phyloP scores from a whole-genome alignment of 164 flowering plant species.

The Dillenia turbinata region DNA sequence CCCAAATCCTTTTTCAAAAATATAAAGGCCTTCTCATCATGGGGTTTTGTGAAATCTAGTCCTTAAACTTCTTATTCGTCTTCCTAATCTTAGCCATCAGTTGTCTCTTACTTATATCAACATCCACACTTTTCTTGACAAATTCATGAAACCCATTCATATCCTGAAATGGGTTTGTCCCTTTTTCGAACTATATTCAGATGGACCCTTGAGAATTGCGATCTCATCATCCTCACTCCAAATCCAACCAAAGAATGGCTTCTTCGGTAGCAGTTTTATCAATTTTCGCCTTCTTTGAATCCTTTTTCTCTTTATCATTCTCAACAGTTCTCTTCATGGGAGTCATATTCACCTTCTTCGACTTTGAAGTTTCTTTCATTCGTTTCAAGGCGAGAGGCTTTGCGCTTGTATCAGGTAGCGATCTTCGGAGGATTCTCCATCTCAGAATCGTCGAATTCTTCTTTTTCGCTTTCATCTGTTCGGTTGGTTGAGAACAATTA shows the following conservation, averaged over 20 bases:
- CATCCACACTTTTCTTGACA: conserved; percentile 21
- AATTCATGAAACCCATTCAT: conserved; percentile 20
- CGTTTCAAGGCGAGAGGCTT: conserved; percentile 35
- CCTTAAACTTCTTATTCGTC: conserved; percentile 28
- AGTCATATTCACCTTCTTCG: conserved; percentile 9
- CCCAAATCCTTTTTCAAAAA: conserved; percentile 34
- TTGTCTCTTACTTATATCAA: conserved; percentile 12
- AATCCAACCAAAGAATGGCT: conserved; percentile 27
- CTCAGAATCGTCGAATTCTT: conserved; percentile 2
- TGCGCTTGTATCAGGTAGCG: conserved; percentile 8
- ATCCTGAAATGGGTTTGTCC: conserved; percentile 16
- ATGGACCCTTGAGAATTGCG: conserved; percentile 25
- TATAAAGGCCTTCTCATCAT: conserved; percentile 15
- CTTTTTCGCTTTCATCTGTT: conserved; percentile 14
- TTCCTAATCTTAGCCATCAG: conserved; percentile 21
- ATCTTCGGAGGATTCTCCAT: background rate
- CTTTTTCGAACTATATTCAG: conserved; percentile 17
- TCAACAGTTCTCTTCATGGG: conserved; percentile 11
- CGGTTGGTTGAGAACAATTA: conserved; percentile 13
- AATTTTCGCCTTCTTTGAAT: conserved; percentile 21
- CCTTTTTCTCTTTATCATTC: background rate
- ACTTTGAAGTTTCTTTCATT: conserved; percentile 19
- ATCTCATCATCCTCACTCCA: conserved; percentile 32
- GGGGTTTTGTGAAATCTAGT: conserved; percentile 18
- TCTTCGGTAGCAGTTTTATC: conserved; percentile 9